Base-by-base conservation (phyloP, 1,139 yeast genomes). In the Candida mesenterica region DNA sequence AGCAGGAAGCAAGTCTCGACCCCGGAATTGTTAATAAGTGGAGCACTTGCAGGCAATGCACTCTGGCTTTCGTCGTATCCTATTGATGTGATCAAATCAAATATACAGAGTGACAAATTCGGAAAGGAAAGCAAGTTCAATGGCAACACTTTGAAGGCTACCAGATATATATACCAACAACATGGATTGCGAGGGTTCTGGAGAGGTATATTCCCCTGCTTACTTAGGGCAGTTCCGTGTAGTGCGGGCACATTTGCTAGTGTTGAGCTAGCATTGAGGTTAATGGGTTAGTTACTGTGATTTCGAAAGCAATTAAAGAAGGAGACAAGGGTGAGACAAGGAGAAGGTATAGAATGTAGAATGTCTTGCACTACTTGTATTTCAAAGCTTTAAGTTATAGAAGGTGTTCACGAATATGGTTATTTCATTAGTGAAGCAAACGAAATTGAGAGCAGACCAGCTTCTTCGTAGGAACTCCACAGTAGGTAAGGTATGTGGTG, bases 211-310 rank as follows among this genome's bases (percentile, higher is more conserved):
- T 75, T 72, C 2, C 92, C 90, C 0, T 81, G 89, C 26, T 64
- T 83, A 38, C 48, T 81, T 18, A 63, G 92, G 44, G 90, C 90
- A 0, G 68, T 79, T 18, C 90, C 90, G 2, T 82, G 87, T 41
- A 77, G 84, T 42, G 87, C 89, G 0, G 84, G 85, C 7, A 82
- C 90, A 0, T 82, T 82, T 65, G 86, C 87, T n/a, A 75, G 82
- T 29, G 90, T 82, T 2, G 90, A 82, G 52, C 62, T 79, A 44
- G 82, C 87, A 0, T 60, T 82, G 44, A 58, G 90, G 30, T 42
- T 80, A 19, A 60, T 81, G 68, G 77, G 74, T 3, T 69, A 52
- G 24, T 7, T 10, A 10, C 23, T 7, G 10, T 19, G 23, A 19
- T 7, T 19, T 19, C 10, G 23, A 19, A n/a, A n/a, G n/a, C n/a